Percentiles rank a stretch among this genome's conserved stretches.
phyloP scores from a whole-genome alignment of 371 early-diverging fungal genomes.

The Mucor plumbeus region DNA sequence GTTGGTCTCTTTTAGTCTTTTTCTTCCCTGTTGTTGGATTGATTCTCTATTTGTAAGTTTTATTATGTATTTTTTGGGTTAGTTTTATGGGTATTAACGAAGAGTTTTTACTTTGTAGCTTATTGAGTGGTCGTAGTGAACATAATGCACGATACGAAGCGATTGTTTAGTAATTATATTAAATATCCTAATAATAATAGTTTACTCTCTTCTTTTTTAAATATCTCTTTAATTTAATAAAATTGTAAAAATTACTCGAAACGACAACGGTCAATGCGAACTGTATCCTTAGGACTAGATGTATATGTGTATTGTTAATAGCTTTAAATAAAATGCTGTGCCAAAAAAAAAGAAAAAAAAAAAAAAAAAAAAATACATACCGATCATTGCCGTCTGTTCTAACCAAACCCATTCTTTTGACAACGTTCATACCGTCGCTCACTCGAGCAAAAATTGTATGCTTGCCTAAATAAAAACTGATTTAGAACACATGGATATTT shows the following conservation, averaged over 20 bases:
- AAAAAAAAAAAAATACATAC: conserved; percentile 9
- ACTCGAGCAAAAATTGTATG: conserved; percentile 80
- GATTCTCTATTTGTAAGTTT: conserved; percentile 67
- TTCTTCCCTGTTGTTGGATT: conserved; percentile 67
- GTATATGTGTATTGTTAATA: neutral
- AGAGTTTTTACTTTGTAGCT: conserved; percentile 34
- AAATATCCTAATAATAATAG: neutral
- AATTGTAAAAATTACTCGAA: conserved; percentile 31
- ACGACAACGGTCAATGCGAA: conserved; percentile 43
- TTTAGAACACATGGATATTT: neutral
- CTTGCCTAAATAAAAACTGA: conserved; percentile 35
- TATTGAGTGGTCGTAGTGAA: conserved; percentile 60
- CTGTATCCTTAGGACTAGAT: conserved; percentile 45
- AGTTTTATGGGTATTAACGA: neutral
- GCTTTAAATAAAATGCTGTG: neutral
- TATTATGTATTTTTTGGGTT: neutral
- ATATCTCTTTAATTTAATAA: neutral
- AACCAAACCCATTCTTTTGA: conserved; percentile 74
- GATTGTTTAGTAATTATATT: conserved; percentile 35
- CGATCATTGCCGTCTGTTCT: conserved; percentile 63
- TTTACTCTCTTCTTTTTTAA: neutral
- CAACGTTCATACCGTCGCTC: conserved; percentile 68
- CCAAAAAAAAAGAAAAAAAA: neutral
- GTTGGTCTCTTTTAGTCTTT: conserved; percentile 65
- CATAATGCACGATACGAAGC: conserved; percentile 57